phyloP scores from a whole-genome alignment of 1,284 basidiomycete genomes.

The Moesziomyces parantarcticus region DNA sequence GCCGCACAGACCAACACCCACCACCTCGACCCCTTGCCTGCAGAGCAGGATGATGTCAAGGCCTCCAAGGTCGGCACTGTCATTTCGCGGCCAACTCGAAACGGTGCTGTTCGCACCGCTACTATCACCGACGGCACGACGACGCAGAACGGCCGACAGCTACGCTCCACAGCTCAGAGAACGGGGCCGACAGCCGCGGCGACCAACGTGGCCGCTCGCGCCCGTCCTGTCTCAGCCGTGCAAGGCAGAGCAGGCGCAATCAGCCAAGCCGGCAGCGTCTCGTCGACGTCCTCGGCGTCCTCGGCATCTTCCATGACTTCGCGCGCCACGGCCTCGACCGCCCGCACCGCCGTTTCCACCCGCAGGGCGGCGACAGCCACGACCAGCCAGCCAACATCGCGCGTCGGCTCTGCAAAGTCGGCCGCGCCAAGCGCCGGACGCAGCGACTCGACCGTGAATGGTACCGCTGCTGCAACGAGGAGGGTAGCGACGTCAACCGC shows the following conservation, averaged over 20 bases:
- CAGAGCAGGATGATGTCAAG: constrained; percentile 34
- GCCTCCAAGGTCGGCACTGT: constrained; percentile 12
- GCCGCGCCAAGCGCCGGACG: constrained; percentile 8
- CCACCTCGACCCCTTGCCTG: constrained; percentile 14
- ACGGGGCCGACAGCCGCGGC: constrained; percentile 5
- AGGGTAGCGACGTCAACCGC: constrained; percentile 3
- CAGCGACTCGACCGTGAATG: constrained; percentile 9
- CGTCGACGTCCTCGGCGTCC: constrained; percentile 36
- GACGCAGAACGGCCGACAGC: constrained; percentile 16
- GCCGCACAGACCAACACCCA: constrained; percentile 36
- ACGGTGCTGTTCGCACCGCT: constrained; percentile 24
- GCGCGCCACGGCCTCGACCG: constrained; percentile 31
- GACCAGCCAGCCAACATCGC: constrained; percentile 10
- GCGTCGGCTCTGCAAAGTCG: constrained; percentile 12
- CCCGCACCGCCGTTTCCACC: constrained; percentile 35
- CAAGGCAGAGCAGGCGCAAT: constrained; percentile 29
- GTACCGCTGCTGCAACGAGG: constrained; percentile 7
- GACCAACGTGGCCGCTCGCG: constrained; percentile 2
- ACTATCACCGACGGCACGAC: constrained; percentile 10
- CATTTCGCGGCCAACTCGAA: constrained; percentile 15
- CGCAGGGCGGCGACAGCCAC: constrained; percentile 21
- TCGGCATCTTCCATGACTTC: constrained; percentile 31
- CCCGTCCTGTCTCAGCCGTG: constrained; percentile 9
- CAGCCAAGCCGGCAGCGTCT: constrained; percentile 41
- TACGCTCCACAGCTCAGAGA: constrained; percentile 21